These are phyloP conservation scores for Blastocystis sp. DNA, from an alignment of 352 stramenopile genomes.

Conservation along the genomic window DNA sequence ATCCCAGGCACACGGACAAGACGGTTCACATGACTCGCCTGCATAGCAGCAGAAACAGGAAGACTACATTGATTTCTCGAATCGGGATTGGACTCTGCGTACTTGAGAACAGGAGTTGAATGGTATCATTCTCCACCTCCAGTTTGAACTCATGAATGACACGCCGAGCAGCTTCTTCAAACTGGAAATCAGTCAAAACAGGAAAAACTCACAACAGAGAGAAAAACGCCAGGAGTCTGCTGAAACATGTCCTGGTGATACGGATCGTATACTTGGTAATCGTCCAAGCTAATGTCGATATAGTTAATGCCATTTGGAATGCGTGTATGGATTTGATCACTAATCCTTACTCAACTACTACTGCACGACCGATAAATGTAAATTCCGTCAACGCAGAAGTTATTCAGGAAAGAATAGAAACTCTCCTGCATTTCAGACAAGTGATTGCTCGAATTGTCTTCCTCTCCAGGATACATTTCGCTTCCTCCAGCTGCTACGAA, in stretches of 20 bases:
- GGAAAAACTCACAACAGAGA: neutral
- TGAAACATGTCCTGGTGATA: conserved; percentile 53
- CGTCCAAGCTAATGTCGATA: conserved; percentile 44
- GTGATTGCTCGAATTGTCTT: neutral
- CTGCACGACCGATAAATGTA: neutral
- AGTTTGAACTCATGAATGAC: neutral
- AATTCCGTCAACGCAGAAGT: neutral
- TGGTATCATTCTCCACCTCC: neutral
- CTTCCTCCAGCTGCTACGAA: neutral
- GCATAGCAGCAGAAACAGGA: neutral
- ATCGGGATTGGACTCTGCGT: neutral
- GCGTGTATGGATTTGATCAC: conserved; percentile 52
- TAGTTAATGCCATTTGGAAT: conserved; percentile 9
- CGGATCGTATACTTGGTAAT: conserved; percentile 20
- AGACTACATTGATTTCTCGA: conserved; percentile 16
- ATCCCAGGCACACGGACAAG: conserved; percentile 79
- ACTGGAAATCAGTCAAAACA: neutral
- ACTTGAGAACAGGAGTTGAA: conserved; percentile 14
- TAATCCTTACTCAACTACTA: neutral
- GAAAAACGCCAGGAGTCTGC: conserved; percentile 27
- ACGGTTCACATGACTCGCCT: conserved; percentile 64
- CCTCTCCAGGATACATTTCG: neutral
- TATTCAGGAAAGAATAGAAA: conserved; percentile 28
- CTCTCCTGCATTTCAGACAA: conserved; percentile 1
- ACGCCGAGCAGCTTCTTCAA: neutral